phyloP scores from a whole-genome alignment of 1,284 basidiomycete species.

The Leccinum subspadiceum region DNA sequence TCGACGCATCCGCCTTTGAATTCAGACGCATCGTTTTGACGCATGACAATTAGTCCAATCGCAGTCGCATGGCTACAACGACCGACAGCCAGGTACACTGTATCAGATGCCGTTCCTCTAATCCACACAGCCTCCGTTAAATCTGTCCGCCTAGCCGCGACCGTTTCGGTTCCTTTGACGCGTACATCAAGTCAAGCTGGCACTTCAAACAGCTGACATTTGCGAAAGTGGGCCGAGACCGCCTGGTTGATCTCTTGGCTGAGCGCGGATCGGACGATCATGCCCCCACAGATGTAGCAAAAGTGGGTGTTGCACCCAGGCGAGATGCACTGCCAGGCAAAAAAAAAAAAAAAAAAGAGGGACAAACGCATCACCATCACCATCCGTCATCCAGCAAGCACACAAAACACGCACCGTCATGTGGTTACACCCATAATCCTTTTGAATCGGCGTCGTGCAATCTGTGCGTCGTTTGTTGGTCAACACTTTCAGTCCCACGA shows the following conservation, averaged over 20 bases:
- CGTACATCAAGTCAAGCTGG: conserved; percentile 11
- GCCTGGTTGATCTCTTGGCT: conserved; percentile 42
- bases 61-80: background rate
- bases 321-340: conserved; percentile 47
- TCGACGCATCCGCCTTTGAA: background rate
- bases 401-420: conserved; percentile 50
- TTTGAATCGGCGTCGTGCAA: conserved; percentile 57
- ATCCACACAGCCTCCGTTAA: background rate
- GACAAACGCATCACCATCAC: background rate
- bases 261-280: conserved; percentile 50
- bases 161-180: background rate
- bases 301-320: conserved; percentile 65
- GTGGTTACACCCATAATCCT: conserved; percentile 61
- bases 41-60: background rate
- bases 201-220: conserved; percentile 44
- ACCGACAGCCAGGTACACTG: background rate
- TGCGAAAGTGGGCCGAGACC: conserved; percentile 44
- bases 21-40: background rate
- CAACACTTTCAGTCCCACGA: background rate
- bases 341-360: background rate
- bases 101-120: background rate
- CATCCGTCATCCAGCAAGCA: background rate
- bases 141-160: background rate
- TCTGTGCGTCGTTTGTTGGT: conserved; percentile 36
- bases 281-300: conserved; percentile 56